These are phyloP conservation scores for Haplographium delicatum DNA, from an alignment of 495 filamentous ascomycete genomes.

Conservation along the genomic window DNA sequence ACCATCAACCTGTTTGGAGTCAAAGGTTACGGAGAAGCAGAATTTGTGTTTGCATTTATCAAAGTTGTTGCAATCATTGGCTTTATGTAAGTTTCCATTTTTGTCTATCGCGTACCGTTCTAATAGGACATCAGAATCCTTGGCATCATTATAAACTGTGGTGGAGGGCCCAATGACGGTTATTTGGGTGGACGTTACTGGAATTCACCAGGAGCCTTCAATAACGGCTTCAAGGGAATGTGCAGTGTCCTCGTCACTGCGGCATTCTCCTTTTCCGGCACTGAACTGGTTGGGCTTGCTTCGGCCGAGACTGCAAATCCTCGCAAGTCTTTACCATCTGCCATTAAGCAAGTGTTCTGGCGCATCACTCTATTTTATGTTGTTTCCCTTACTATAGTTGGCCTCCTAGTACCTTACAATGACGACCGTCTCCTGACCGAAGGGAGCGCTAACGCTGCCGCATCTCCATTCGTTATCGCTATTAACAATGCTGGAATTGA, in stretches of 20 bases:
- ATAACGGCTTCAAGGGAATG: slow-evolving; percentile 90
- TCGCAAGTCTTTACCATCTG: slow-evolving; percentile 77
- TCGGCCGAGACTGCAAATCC: slow-evolving; percentile 86
- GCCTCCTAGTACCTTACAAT: slow-evolving; percentile 67
- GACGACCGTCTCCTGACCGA: slow-evolving; percentile 54
- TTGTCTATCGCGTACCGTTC: background rate
- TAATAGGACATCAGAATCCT: slow-evolving; percentile 43
- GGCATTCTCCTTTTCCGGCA: slow-evolving; percentile 88
- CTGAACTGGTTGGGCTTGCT: slow-evolving; percentile 88
- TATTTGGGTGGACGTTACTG: slow-evolving; percentile 87
- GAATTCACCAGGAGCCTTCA: slow-evolving; percentile 80
- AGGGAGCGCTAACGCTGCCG: slow-evolving; percentile 56
- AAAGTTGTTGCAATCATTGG: slow-evolving; percentile 85
- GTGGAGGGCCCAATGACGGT: slow-evolving; percentile 60
- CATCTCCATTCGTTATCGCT: slow-evolving; percentile 87
- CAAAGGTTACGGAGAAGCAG: slow-evolving; percentile 83
- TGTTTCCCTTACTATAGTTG: slow-evolving; percentile 66
- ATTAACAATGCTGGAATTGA: slow-evolving; percentile 75
- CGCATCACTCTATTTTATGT: slow-evolving; percentile 87
- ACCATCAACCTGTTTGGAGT: slow-evolving; percentile 75
- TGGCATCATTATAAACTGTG: slow-evolving; percentile 72
- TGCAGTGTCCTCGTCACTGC: slow-evolving; percentile 92
- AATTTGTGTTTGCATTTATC: slow-evolving; percentile 80
- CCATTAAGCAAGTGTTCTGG: slow-evolving; percentile 94
- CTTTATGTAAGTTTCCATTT: slow-evolving; percentile 63